phyloP scores from a whole-genome alignment of 1,284 basidiomycete genomes.

The Irpex sp. region DNA sequence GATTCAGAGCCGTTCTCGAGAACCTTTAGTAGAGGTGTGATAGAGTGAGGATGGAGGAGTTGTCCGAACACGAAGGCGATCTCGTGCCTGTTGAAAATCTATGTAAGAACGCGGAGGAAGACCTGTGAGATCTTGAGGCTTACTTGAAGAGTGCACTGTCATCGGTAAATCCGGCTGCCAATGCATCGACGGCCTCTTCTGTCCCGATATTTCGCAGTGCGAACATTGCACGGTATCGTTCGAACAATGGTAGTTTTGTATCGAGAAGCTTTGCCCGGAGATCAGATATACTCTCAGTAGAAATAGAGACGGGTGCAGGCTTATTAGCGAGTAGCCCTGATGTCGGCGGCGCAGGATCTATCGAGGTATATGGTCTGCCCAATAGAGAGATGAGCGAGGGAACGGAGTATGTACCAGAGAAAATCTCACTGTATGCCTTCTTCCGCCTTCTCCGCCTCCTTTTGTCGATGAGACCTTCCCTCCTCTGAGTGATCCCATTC shows the following conservation, averaged over 20 bases:
- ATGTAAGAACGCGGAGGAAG: no score
- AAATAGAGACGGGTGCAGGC: constrained; percentile 44
- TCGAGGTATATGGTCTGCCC: constrained; percentile 73
- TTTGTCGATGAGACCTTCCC: constrained; percentile 41
- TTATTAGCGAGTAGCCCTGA: constrained; percentile 55
- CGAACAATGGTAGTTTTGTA: constrained; percentile 74
- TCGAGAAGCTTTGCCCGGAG: constrained; percentile 72
- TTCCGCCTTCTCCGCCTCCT: constrained; percentile 23
- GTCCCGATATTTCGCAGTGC: constrained; percentile 89
- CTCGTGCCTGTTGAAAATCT: constrained; percentile 69
- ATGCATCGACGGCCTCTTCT: constrained; percentile 79
- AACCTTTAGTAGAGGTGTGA: constrained; percentile 81
- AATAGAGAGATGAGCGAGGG: background rate
- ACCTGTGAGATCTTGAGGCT: constrained; percentile 21
- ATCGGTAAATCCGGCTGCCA: constrained; percentile 87
- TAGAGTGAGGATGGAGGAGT: constrained; percentile 84
- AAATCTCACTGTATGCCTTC: constrained; percentile 30
- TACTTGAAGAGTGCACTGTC: constrained; percentile 90
- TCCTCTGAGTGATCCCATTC: constrained; percentile 87
- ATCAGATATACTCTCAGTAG: constrained; percentile 45
- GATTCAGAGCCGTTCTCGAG: constrained; percentile 75
- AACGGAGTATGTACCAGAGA: background rate
- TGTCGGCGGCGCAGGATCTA: constrained; percentile 91
- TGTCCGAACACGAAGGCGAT: constrained; percentile 99
- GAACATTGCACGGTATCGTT: constrained; percentile 98